Percentiles rank a stretch among this genome's conserved stretches.
These are phyloP conservation scores for Trichoderma orchidacearum DNA, from an alignment of 495 filamentous ascomycete species.

Conservation along the genomic window DNA sequence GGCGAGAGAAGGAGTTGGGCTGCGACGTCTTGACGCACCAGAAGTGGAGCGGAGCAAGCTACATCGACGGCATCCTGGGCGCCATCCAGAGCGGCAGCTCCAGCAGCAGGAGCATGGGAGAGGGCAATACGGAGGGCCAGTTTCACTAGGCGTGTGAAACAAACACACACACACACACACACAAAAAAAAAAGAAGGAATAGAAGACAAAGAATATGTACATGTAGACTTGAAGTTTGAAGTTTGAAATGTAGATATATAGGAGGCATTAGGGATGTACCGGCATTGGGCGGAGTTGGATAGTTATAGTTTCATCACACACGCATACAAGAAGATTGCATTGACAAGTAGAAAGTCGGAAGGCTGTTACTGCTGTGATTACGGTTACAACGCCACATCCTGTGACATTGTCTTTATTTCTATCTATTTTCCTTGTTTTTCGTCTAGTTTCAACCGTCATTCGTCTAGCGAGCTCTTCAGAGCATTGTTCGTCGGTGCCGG, in stretches of 20 bases:
- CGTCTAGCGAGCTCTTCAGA: slow-evolving; percentile 17
- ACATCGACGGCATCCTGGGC: slow-evolving; percentile 87
- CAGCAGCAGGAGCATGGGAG: slow-evolving; percentile 68
- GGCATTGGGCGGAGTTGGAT: not conserved
- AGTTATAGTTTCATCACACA: not conserved
- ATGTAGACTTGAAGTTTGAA: too few relatives aligned
- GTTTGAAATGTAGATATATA: not conserved
- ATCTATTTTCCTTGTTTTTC: not conserved
- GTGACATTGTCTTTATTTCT: too few relatives aligned
- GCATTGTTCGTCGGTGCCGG: slow-evolving; percentile 60
- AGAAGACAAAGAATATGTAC: not conserved
- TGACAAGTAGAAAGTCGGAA: too few relatives aligned
- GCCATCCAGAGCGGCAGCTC: slow-evolving; percentile 86
- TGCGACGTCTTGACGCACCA: slow-evolving; percentile 95
- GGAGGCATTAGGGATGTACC: not conserved
- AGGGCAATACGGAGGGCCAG: slow-evolving; percentile 62
- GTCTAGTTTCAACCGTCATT: not conserved
- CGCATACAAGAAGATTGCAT: too few relatives aligned
- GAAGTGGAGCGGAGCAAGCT: slow-evolving; percentile 90
- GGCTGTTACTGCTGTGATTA: too few relatives aligned
- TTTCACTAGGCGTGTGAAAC: slow-evolving; percentile 16
- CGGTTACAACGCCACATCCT: too few relatives aligned
- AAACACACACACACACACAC: not conserved
- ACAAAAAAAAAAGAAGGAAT: not conserved
- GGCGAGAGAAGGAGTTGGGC: slow-evolving; percentile 78